phyloP scores from a whole-genome alignment of 2,329 filamentous ascomycete genomes.

The Rutstroemia sp. region DNA sequence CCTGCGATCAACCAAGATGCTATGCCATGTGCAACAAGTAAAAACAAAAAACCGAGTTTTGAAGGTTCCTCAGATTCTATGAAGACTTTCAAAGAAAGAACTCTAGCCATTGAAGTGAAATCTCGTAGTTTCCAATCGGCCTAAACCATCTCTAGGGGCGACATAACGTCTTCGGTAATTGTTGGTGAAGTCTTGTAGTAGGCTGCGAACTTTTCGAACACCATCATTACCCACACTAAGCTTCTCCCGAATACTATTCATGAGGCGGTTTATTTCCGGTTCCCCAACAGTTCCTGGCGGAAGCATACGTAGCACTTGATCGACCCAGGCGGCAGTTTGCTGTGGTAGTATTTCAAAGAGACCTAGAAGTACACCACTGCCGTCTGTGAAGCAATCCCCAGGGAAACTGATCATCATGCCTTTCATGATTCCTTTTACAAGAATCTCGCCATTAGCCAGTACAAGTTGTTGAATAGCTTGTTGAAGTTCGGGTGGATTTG shows the following conservation, averaged over 20 bases:
- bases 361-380: constrained; percentile 82
- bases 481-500: constrained; percentile 62
- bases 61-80: neutral
- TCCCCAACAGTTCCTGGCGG: constrained; percentile 75
- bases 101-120: constrained; percentile 63
- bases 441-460: constrained; percentile 59
- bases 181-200: constrained; percentile 95
- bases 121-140: constrained; percentile 74
- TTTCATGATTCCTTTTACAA: constrained; percentile 85
- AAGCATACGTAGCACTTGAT: constrained; percentile 74
- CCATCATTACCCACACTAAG: constrained; percentile 56
- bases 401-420: constrained; percentile 99
- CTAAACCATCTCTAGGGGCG: constrained; percentile 86
- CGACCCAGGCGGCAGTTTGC: constrained; percentile 75
- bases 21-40: constrained; percentile 8
- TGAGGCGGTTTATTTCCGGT: constrained; percentile 71
- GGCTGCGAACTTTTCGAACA: constrained; percentile 69
- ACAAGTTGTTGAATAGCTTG: constrained; percentile 67
- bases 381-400: constrained; percentile 89
- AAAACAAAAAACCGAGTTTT: neutral
- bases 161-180: constrained; percentile 90
- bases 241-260: constrained; percentile 73
- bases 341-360: constrained; percentile 81
- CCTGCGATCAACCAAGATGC: constrained; percentile 2
- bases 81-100: neutral